Base-by-base conservation (phyloP, 805 yeast species). In the Lipomyces sp. region DNA sequence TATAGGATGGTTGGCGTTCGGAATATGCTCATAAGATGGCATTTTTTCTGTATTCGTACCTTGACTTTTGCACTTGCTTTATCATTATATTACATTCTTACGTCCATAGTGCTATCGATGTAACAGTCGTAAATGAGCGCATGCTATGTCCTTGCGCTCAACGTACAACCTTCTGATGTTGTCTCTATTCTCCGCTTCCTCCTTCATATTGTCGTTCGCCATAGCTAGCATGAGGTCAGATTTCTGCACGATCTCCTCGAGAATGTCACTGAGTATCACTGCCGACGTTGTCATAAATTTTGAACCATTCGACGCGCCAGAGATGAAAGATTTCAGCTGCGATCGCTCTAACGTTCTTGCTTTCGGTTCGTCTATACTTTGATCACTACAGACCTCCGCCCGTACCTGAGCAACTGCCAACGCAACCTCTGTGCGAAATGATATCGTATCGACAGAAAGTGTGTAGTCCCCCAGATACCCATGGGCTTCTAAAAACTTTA, bases 401-500 rank as follows among this genome's bases (percentile, higher is more conserved):
- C 71, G 66, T 4, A 62, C 35, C 29, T 64, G 60, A 4, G 55
- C 59, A n/a, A 63, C 69, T 4, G 95, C 90, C 48, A 93, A 76
- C 0, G 92, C 97, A 1, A 93, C 86, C 65, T 87, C 86, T 0
- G 91, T 84, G 60, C 97, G 80, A 75, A 87, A 92, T 11, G 96
- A 90, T 1, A 87, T 75, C 2, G 83, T 84, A 0, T 78, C 80
- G 3, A 66, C 61, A 53, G 81, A 83, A 2, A 91, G 76, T 0
- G 96, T 89, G 75, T 90, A 93, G 37, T 90, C 94, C 0, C 89
- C 95, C 75, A 77, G 84, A 73, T 91, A 94, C 7, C 83, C 88
- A 53, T 78, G 69, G 2, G 80, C 77, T 69, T 82, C 77, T 53
- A 93, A 78, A 72, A 82, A 87, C 10, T 77, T 77, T n/a, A 58